Evolutionary conservation across 129 eudicot genomes (phyloP), one percentile per base, ranked within the genome.

Genomic region (Arctium lappa): DNA sequence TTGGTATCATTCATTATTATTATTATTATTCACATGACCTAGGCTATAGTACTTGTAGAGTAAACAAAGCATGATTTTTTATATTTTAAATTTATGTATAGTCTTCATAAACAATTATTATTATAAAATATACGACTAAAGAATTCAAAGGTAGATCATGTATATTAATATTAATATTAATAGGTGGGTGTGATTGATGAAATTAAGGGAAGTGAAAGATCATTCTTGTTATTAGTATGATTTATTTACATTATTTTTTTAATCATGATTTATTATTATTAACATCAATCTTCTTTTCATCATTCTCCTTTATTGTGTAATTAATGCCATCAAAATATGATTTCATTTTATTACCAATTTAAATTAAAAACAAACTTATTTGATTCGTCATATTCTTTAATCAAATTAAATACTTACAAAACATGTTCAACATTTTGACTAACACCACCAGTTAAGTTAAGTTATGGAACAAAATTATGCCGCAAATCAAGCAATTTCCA

Each of bases 401-500:
- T n/a, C 68, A 60, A 60, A 60, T 5, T 9, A 60, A 60, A 56
- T 56, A 56, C 65, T 33, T 9, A 42, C 12, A 56, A 56, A 56
- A 56, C 65, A 56, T 15, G 27, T 56, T 56, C 65, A 60, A n/a
- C 29, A 60, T 60, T 73, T 78, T 65, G 87, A 84, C 84, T 32
- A 73, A 60, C 75, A 73, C 37, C 22, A 15, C 29, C 68, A 60
- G 68, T 60, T 4, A 29, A 29, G n/a, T 65, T 16, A 79, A n/a
- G 33, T 66, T 22, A 29, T 44, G 72, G 6, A 73, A 53, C 84
- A 66, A 84, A 74, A 79, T 36, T 68, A 74, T 84, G 87, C 36
- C 87, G 73, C 80, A 73, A 84, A 84, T 84, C 72, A 84, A 73
- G 79, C 83, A 40, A 78, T 18, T 75, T 46, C 81, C 56, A 65